Base-by-base conservation (phyloP, 495 filamentous ascomycete species). In the Lepraria neglecta region DNA sequence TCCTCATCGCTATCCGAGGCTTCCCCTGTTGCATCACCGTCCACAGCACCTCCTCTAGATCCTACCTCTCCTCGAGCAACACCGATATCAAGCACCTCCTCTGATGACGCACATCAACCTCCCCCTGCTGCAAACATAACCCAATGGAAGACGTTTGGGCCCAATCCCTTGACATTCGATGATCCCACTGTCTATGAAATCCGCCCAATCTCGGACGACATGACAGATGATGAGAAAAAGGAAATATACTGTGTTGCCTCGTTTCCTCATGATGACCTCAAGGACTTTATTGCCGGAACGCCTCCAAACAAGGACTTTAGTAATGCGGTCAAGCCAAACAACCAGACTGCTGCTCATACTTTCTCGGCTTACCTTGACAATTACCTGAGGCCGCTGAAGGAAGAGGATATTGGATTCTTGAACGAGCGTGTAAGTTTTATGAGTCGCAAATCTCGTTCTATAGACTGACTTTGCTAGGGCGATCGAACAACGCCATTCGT, bases 101-200 rank as follows among this genome's bases (percentile, higher is more conserved):
- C 84, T 2, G 80, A 81, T 45, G 80, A 78, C 73, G 86, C 65
- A 17, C 84, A 89, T 68, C 92, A 91, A 71, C 88, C 87, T 6
- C 81, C 86, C n/a, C 88, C 91, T 1, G 84, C 85, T 14, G 85
- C 88, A 24, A 81, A 88, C 31, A 77, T 89, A 28, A 82, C 89
- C 31, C 85, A 91, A 60, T 76, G 83, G 65, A 84, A 95, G 67
- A 87, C 89, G 2, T 96, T 99, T 67, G 92, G 92, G 44, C 86
- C 94, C 12, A 90, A 97, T 69, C 92, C 92, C 0, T 84, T 89
- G n/a, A 88, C 84, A 21, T 96, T 91, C 65, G 87, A 90, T 65
- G 94, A 99, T 68, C 90, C 92, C 0, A 97, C 92, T 43, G 80
- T 97, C 53, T 99, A 99, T 73, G 87, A 97, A 59, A 96, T 99